Evolutionary conservation across 2,329 filamentous ascomycete species (phyloP), one percentile per base, ranked within the genome.

Genomic region (Fusarium sp.): DNA sequence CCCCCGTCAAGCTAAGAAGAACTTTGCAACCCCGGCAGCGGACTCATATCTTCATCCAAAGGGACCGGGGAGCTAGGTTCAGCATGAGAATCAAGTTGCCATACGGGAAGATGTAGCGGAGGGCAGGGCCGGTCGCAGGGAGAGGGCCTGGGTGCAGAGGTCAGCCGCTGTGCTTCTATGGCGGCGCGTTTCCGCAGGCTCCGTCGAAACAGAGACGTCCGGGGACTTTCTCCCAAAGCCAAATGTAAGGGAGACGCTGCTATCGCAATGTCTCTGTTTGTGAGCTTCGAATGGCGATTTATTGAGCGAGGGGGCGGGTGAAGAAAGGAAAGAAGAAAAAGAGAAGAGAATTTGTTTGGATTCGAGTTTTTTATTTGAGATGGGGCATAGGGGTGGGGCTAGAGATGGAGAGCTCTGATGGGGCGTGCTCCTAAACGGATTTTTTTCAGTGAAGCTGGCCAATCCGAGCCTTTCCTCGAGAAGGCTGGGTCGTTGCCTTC

Each of bases 171-270:
- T 95, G 95, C 95, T 97, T 97, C 92, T 98, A 95, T 97, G 96
- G 95, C 95, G 95, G 95, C 94, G 95, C 95, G 94, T 98, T 97
- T 97, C 95, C 94, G 95, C 95, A 90, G 80, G 80, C 80, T 81
- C 80, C 65, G 78, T 75, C 67, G 76, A 82, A 84, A 74, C 72
- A 60, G 25, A 72, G 33, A 89, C 89, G 95, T 98, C 96, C 96
- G 96, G 96, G 96, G 96, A 98, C 96, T 98, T 98, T 98, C 96
- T 98, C 96, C 96, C 95, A 97, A 98, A 98, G 95, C 95, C 30
- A 73, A 64, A 56, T 56, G 61, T 50, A 79, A 82, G 14, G 14
- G 81, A 85, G 76, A 84, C 76, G 79, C 79, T 79, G 74, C 71
- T 12, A 64, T 67, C 59, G 61, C 68, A 70, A 70, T 63, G 81